Conservation (phyloP, 306 rosid species). For the Herpetospermum pedunculosum region DNA sequence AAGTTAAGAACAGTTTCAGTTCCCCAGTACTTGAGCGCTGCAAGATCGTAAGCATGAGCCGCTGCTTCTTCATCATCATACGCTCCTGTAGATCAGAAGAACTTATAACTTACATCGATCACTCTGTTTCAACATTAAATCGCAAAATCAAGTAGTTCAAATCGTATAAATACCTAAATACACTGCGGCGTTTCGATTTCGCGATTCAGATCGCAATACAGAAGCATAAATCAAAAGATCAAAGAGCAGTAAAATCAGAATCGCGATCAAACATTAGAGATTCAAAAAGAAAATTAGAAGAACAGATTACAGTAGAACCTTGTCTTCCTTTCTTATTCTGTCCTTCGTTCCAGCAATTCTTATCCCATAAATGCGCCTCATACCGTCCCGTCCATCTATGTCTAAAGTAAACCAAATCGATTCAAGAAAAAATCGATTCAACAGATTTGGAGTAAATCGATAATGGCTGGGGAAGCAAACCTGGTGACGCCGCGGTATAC, state of each 20-base stretch:
- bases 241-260: neutral
- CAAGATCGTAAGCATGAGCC: constrained; percentile 98
- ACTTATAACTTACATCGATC: neutral
- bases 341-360: constrained; percentile 80
- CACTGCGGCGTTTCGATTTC: constrained; percentile 38
- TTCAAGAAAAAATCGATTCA: neutral
- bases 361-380: constrained; percentile 99
- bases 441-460: neutral
- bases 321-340: constrained; percentile 95
- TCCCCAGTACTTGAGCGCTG: constrained; percentile 99
- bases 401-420: constrained; percentile 22
- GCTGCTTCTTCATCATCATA: constrained; percentile 91
- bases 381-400: constrained; percentile 96
- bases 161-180: constrained; percentile 52
- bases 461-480: constrained; percentile 18
- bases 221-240: neutral
- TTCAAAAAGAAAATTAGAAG: neutral
- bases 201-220: constrained; percentile 15
- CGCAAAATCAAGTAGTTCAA: neutral
- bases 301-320: constrained; percentile 32
- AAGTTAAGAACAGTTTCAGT: constrained; percentile 72
- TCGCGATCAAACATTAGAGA: neutral
- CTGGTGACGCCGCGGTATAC: constrained; percentile 81
- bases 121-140: neutral
- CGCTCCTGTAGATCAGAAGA: constrained; percentile 39